Conservation (phyloP, 129 eudicot species). For the Artemisia tridentata region DNA sequence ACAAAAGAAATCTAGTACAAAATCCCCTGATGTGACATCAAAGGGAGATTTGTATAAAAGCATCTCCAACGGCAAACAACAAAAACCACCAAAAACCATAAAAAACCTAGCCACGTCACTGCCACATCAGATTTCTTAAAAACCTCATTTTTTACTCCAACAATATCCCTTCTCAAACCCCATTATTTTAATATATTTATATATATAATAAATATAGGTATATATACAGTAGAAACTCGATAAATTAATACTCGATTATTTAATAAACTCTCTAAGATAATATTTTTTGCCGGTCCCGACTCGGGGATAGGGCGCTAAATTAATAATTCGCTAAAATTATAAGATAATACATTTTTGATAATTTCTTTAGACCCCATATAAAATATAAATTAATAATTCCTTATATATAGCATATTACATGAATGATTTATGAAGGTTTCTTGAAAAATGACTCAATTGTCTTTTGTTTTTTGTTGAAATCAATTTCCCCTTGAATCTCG, state of each 20-base stretch:
- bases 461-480: conserved; percentile 29
- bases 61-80: too few species aligned
- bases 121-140: too few species aligned
- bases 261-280: conserved; percentile 18
- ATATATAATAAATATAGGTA: too few species aligned
- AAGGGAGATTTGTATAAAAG: too few species aligned
- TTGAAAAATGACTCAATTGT: background rate
- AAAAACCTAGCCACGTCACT: too few species aligned
- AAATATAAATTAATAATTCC: conserved; percentile 29
- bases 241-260: conserved; percentile 39
- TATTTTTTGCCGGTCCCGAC: conserved; percentile 20
- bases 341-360: conserved; percentile 33
- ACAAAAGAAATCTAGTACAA: too few species aligned
- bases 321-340: conserved; percentile 39
- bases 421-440: conserved; percentile 8
- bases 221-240: conserved; percentile 32
- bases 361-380: conserved; percentile 26
- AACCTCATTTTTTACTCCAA: too few species aligned
- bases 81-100: too few species aligned
- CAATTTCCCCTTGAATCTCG: conserved; percentile 37
- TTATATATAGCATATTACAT: conserved; percentile 26
- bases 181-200: too few species aligned
- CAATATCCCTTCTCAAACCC: too few species aligned
- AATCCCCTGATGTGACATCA: too few species aligned
- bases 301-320: conserved; percentile 17